These are phyloP conservation scores for Hyaloscypha finlandica DNA, from an alignment of 495 filamentous ascomycete species.

Conservation along the genomic window DNA sequence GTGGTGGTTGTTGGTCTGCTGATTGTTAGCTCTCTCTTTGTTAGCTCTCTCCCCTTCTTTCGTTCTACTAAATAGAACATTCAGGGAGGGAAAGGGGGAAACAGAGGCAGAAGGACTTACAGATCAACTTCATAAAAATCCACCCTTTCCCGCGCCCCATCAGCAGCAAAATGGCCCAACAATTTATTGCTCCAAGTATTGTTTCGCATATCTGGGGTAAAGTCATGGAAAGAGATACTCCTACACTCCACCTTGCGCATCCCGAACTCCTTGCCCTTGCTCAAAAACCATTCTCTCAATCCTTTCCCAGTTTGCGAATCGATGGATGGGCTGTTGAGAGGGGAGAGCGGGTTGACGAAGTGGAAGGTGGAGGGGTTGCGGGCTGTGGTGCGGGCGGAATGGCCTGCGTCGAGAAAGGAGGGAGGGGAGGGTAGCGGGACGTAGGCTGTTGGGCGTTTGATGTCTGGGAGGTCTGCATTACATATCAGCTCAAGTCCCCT, in stretches of 20 bases:
- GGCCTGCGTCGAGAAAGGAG: background rate
- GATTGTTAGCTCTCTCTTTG: slow-evolving; percentile 3
- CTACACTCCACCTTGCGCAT: slow-evolving; percentile 20
- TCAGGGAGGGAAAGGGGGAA: background rate
- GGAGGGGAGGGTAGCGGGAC: background rate
- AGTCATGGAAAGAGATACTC: slow-evolving; percentile 27
- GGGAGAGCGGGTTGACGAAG: background rate
- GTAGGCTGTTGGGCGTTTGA: background rate
- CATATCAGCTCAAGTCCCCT: background rate
- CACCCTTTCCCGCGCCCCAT: slow-evolving; percentile 11
- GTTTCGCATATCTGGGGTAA: slow-evolving; percentile 22
- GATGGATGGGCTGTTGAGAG: background rate
- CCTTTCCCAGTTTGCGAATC: slow-evolving; percentile 27
- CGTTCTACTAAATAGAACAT: background rate
- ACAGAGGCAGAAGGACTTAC: slow-evolving; percentile 18
- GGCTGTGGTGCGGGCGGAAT: background rate
- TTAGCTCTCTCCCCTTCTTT: background rate
- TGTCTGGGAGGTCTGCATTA: slow-evolving; percentile 1
- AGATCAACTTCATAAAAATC: slow-evolving; percentile 29
- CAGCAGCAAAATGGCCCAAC: slow-evolving; percentile 14
- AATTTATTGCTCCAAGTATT: slow-evolving; percentile 13
- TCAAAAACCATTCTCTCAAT: slow-evolving; percentile 23
- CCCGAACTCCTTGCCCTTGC: slow-evolving; percentile 19
- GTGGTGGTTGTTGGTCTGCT: slow-evolving; percentile 4
- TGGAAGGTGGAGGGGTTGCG: background rate